These are phyloP conservation scores for Cryptococcus deneoformans DNA, from an alignment of 1,284 basidiomycete species.

Conservation along the genomic window DNA sequence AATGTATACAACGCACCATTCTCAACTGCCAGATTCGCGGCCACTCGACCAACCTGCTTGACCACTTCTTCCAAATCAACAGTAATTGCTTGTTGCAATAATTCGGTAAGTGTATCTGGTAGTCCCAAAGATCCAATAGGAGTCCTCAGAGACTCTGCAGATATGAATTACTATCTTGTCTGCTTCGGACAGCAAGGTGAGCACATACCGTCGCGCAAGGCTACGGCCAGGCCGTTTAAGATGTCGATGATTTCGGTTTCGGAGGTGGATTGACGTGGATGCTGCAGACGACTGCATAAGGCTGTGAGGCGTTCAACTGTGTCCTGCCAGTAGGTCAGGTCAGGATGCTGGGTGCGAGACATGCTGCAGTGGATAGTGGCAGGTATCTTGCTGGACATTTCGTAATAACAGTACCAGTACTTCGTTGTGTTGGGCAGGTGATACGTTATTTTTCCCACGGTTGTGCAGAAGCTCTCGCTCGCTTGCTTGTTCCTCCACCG, in stretches of 20 bases:
- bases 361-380: too few relatives aligned
- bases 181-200: background rate
- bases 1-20: slow-evolving; percentile 3
- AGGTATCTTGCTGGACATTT: too few relatives aligned
- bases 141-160: background rate
- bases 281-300: too few relatives aligned
- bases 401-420: too few relatives aligned
- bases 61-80: slow-evolving; percentile 1
- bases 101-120: background rate
- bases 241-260: background rate
- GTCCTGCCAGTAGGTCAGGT: too few relatives aligned
- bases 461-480: background rate
- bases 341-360: too few relatives aligned
- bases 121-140: background rate
- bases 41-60: slow-evolving; percentile 34
- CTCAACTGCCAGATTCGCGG: slow-evolving; percentile 39
- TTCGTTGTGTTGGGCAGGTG: too few relatives aligned
- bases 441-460: background rate
- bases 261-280: too few relatives aligned
- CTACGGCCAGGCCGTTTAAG: slow-evolving; percentile 16
- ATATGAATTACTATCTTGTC: background rate
- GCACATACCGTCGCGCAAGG: slow-evolving; percentile 21
- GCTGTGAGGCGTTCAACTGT: too few relatives aligned
- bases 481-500: background rate
- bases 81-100: background rate